phyloP scores from a whole-genome alignment of 2,329 filamentous ascomycete species.

The Pseudogymnoascus sp. region DNA sequence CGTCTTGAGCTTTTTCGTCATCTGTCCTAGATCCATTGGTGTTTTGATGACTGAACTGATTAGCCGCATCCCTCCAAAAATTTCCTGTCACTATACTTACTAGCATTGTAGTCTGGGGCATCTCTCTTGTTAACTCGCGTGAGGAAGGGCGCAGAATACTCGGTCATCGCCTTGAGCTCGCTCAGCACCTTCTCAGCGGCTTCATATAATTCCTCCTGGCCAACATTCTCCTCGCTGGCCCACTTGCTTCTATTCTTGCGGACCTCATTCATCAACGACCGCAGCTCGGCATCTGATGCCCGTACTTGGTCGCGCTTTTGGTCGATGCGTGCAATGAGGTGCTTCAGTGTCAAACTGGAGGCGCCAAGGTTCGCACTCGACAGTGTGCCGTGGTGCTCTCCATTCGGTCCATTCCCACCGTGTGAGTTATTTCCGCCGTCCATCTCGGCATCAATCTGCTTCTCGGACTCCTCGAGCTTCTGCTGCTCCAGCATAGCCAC shows the following conservation, averaged over 20 bases:
- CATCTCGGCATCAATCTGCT: constrained; percentile 93
- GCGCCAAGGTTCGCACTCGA: constrained; percentile 92
- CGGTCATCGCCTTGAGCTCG: constrained; percentile 92
- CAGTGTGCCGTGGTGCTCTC: constrained; percentile 73
- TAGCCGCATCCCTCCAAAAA: constrained; percentile 6
- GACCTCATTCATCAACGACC: constrained; percentile 92
- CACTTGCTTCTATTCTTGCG: constrained; percentile 97
- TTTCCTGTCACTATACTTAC: constrained; percentile 44
- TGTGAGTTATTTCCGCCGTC: constrained; percentile 56
- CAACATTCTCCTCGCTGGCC: constrained; percentile 95
- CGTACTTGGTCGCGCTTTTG: constrained; percentile 82
- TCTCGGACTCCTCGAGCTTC: constrained; percentile 90
- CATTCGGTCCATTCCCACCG: constrained; percentile 42
- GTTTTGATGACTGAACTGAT: constrained; percentile 69
- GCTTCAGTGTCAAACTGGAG: constrained; percentile 91
- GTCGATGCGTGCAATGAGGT: constrained; percentile 93
- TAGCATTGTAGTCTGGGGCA: constrained; percentile 86
- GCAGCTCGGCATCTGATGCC: constrained; percentile 86
- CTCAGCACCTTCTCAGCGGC: constrained; percentile 93
- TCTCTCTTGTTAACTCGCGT: constrained; percentile 95
- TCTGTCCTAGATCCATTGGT: constrained; percentile 93
- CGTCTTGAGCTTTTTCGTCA: constrained; percentile 94
- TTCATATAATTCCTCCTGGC: constrained; percentile 96
- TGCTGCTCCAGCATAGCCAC: constrained; percentile 98
- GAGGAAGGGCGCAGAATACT: constrained; percentile 94